These are phyloP conservation scores for Entomortierella parvispora DNA, from an alignment of 192 early-diverging fungal species.

Conservation along the genomic window DNA sequence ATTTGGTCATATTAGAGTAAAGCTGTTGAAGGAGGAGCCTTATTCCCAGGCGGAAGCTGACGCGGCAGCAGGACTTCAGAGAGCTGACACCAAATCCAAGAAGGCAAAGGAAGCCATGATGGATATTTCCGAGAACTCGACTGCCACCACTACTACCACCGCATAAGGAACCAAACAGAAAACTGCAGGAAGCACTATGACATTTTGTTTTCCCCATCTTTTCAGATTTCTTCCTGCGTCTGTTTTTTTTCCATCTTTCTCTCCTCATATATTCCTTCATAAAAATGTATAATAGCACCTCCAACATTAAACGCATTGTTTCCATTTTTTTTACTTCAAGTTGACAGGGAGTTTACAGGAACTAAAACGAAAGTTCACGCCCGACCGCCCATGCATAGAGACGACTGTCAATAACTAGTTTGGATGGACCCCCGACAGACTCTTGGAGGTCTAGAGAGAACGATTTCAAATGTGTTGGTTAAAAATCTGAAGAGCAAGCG, in stretches of 20 bases:
- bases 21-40: slow-evolving; percentile 82
- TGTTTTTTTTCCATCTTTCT: background rate
- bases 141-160: slow-evolving; percentile 16
- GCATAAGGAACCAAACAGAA: slow-evolving; percentile 17
- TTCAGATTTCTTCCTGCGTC: slow-evolving; percentile 1
- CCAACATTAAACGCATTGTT: slow-evolving; percentile 3
- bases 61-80: slow-evolving; percentile 70
- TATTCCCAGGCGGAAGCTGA: slow-evolving; percentile 94
- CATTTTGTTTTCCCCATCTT: background rate
- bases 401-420: slow-evolving; percentile 56
- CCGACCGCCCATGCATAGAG: slow-evolving; percentile 52
- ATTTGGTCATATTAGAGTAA: slow-evolving; percentile 65
- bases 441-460: slow-evolving; percentile 31
- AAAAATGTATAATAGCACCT: slow-evolving; percentile 32
- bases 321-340: background rate
- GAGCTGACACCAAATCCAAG: slow-evolving; percentile 61
- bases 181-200: background rate
- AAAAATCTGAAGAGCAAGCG: too few relatives aligned
- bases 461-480: too few relatives aligned
- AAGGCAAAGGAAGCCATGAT: slow-evolving; percentile 38
- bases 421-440: slow-evolving; percentile 22
- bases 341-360: background rate
- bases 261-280: slow-evolving; percentile 7
- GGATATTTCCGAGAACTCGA: slow-evolving; percentile 30
- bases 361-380: slow-evolving; percentile 26